A percentile compares a stretch with the other conserved stretches of the same genome.
Evolutionary conservation across 352 stramenopile genomes (phyloP).

Genomic region (Peronospora belbahrii): DNA sequence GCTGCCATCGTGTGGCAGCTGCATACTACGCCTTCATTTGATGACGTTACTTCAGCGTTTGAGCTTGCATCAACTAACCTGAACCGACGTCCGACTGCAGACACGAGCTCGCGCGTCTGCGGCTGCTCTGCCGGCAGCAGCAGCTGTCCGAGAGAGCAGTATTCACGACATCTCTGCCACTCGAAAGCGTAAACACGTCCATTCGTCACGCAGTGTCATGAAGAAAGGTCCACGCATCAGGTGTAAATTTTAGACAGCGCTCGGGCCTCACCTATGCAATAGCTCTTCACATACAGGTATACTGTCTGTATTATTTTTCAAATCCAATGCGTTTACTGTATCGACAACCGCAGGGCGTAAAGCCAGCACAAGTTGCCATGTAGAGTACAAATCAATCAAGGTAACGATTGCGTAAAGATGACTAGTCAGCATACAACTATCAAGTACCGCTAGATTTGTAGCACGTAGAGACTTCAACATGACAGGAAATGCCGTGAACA

Average conservation of each 20-base stretch:
- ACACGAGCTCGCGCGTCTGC: background rate
- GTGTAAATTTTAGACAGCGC: background rate
- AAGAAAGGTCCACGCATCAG: background rate
- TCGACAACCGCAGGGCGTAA: conserved; percentile 9
- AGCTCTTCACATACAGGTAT: background rate
- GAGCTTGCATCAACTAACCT: background rate
- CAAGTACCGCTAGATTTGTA: background rate
- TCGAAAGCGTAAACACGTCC: too few species aligned
- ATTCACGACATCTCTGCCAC: background rate
- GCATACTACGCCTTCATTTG: background rate
- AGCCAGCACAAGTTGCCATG: too few species aligned
- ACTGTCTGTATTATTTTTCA: background rate
- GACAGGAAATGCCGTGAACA: background rate
- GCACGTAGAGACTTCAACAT: background rate
- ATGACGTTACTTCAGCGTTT: background rate
- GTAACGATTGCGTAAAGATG: conserved; percentile 8
- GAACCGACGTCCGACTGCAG: background rate
- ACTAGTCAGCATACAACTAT: background rate
- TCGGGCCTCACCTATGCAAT: too few species aligned
- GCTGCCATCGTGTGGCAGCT: too few species aligned
- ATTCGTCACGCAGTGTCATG: too few species aligned
- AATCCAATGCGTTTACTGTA: conserved; percentile 1
- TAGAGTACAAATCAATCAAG: conserved; percentile 3
- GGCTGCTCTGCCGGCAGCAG: background rate
- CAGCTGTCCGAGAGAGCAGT: conserved; percentile 6